Percentiles rank a stretch among this genome's conserved stretches.
These are phyloP conservation scores for Protomyces pachydermus DNA, from an alignment of 1,139 yeast genomes.

Conservation along the genomic window DNA sequence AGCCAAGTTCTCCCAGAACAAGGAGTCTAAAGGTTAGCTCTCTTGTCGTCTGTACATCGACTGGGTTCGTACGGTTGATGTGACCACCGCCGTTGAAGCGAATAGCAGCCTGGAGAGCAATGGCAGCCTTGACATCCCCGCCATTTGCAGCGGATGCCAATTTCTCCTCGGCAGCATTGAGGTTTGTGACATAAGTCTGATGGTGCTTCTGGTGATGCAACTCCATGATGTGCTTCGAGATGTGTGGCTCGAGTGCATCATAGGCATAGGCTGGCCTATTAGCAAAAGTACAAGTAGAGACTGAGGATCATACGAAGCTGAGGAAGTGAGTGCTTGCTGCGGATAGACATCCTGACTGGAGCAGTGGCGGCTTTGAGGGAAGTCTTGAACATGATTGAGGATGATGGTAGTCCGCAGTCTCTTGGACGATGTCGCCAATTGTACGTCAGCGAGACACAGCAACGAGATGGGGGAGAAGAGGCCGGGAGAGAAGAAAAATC, in stretches of 20 bases:
- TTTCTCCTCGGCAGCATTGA: slow-evolving; percentile 76
- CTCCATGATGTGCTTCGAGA: slow-evolving; percentile 75
- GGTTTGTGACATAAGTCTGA: slow-evolving; percentile 87
- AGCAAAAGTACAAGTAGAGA: neutral
- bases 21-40: slow-evolving; percentile 35
- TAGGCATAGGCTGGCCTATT: slow-evolving; percentile 19
- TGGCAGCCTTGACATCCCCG: slow-evolving; percentile 64
- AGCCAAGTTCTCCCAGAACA: slow-evolving; percentile 89
- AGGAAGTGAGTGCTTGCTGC: neutral
- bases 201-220: slow-evolving; percentile 87
- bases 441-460: no score
- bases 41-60: neutral
- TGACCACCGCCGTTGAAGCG: slow-evolving; percentile 96
- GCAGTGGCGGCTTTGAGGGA: neutral
- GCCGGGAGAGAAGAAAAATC: no score
- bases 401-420: neutral
- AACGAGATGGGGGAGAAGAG: no score
- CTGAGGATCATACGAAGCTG: neutral
- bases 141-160: slow-evolving; percentile 62
- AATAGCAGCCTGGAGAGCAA: slow-evolving; percentile 67
- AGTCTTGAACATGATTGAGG: neutral
- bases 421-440: no score
- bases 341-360: neutral
- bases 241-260: slow-evolving; percentile 76
- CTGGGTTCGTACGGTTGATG: slow-evolving; percentile 57